These are phyloP conservation scores for Hypoxylon sp. DNA, from an alignment of 2,329 filamentous ascomycete genomes.

Conservation along the genomic window DNA sequence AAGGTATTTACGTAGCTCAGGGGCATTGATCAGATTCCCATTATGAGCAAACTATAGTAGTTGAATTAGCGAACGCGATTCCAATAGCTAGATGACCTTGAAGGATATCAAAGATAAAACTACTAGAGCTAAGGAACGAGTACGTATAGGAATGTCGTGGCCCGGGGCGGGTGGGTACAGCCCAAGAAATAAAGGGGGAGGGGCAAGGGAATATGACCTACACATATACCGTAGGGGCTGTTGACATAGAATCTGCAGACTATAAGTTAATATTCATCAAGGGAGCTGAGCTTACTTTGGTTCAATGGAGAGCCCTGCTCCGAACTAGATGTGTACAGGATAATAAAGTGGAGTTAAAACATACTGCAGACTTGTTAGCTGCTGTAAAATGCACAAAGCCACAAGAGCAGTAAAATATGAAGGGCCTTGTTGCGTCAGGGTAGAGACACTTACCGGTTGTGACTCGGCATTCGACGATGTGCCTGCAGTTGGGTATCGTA, in stretches of 20 bases:
- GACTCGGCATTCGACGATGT: slow-evolving; percentile 83
- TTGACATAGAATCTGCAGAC: slow-evolving; percentile 85
- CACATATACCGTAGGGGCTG: slow-evolving; percentile 79
- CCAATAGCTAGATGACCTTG: background rate
- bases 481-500: slow-evolving; percentile 90
- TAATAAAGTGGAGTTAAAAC: background rate
- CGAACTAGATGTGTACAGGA: background rate
- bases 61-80: slow-evolving; percentile 2
- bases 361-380: slow-evolving; percentile 20
- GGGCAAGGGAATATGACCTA: too few species aligned
- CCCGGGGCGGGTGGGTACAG: background rate
- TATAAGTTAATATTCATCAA: slow-evolving; percentile 7
- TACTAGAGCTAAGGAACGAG: background rate
- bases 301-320: background rate
- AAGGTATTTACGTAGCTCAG: slow-evolving; percentile 73
- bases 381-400: background rate
- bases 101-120: background rate
- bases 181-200: background rate
- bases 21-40: slow-evolving; percentile 84
- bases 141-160: background rate
- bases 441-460: slow-evolving; percentile 65
- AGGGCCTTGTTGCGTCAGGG: background rate
- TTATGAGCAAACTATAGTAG: slow-evolving; percentile 71
- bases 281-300: background rate
- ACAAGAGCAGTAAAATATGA: background rate